phyloP scores from a whole-genome alignment of 306 rosid genomes.

The Cicer cuneatum region DNA sequence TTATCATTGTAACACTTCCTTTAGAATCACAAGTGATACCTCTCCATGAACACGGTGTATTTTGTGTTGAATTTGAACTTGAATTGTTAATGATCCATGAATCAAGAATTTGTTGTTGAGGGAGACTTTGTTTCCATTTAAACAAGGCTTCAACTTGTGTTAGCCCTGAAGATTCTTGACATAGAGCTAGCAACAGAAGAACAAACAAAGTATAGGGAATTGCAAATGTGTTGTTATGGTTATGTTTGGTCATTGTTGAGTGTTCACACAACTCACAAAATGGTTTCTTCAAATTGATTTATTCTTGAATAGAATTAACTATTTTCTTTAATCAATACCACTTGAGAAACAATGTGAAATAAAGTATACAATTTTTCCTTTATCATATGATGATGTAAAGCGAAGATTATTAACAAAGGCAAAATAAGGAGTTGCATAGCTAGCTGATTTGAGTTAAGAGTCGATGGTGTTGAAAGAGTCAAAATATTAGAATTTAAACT shows the following conservation, averaged over 20 bases:
- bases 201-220: background rate
- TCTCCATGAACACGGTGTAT: constrained; percentile 56
- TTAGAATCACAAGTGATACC: constrained; percentile 54
- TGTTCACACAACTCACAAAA: too few relatives aligned
- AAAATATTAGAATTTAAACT: too few relatives aligned
- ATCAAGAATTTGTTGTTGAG: constrained; percentile 48
- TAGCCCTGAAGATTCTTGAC: background rate
- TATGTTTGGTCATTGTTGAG: constrained; percentile 29
- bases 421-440: too few relatives aligned
- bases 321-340: too few relatives aligned
- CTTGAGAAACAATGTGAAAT: too few relatives aligned
- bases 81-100: constrained; percentile 48
- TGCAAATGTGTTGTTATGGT: background rate
- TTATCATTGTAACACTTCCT: constrained; percentile 42
- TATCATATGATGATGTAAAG: too few relatives aligned
- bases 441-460: too few relatives aligned
- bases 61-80: constrained; percentile 28
- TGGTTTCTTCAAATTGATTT: too few relatives aligned
- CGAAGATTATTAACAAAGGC: too few relatives aligned
- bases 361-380: too few relatives aligned
- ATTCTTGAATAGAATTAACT: too few relatives aligned
- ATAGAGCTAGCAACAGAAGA: constrained; percentile 1
- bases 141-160: constrained; percentile 55
- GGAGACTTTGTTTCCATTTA: constrained; percentile 59
- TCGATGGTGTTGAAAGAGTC: too few relatives aligned